These are phyloP conservation scores for Bruguiera sexangula DNA, from an alignment of 345 rosid genomes.

Conservation along the genomic window DNA sequence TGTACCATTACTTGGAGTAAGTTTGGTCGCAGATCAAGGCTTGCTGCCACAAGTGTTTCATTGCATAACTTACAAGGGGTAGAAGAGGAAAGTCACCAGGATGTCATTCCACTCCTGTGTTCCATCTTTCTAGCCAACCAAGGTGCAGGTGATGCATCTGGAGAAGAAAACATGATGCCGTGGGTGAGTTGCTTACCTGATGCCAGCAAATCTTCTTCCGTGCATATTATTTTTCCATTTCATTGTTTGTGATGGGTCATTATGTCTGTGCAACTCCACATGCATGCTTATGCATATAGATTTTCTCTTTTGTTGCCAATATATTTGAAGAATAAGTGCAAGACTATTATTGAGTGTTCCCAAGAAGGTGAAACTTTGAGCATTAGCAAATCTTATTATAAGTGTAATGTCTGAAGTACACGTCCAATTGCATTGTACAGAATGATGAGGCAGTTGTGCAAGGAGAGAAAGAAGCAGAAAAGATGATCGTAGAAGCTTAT, in stretches of 20 bases:
- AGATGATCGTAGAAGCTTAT: slow-evolving; percentile 97
- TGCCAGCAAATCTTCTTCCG: too few species aligned
- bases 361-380: neutral
- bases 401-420: neutral
- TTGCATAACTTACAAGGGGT: slow-evolving; percentile 49
- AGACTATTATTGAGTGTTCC: neutral
- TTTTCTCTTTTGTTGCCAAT: neutral
- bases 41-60: slow-evolving; percentile 62
- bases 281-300: neutral
- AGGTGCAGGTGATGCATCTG: slow-evolving; percentile 62
- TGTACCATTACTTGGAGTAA: neutral
- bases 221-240: neutral
- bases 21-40: slow-evolving; percentile 58
- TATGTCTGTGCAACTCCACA: neutral
- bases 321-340: neutral
- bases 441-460: slow-evolving; percentile 72
- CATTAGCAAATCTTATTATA: neutral
- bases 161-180: slow-evolving; percentile 44
- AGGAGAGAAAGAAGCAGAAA: slow-evolving; percentile 98
- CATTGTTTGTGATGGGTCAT: neutral
- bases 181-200: slow-evolving; percentile 53
- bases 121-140: slow-evolving; percentile 78
- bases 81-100: slow-evolving; percentile 40
- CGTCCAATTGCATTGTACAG: slow-evolving; percentile 22
- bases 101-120: slow-evolving; percentile 74